Conservation (phyloP, 192 early-diverging fungal species). For the Coemansia umbellata region DNA sequence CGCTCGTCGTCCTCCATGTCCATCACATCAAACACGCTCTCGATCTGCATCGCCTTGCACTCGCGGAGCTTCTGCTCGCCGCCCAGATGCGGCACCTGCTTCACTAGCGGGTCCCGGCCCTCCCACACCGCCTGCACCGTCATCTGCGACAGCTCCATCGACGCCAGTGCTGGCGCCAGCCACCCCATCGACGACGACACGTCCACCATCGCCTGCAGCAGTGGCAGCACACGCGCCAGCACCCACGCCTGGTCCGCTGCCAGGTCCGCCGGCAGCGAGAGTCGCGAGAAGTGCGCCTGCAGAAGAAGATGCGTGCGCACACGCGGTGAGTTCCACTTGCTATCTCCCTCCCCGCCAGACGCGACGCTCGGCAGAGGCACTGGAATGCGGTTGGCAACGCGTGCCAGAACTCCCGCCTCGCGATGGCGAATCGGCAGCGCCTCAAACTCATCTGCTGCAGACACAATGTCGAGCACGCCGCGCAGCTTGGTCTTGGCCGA, state of each 20-base stretch:
- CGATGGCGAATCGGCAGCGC: conserved; percentile 89
- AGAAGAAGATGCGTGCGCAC: conserved; percentile 90
- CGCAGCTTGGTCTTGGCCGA: conserved; percentile 81
- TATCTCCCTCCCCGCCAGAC: background rate
- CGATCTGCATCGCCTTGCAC: conserved; percentile 50
- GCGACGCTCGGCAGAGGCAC: conserved; percentile 37
- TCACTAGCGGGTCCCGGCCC: conserved; percentile 76
- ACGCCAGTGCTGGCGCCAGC: conserved; percentile 80
- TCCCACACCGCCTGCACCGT: conserved; percentile 96
- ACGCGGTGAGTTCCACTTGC: conserved; percentile 75
- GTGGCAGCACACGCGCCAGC: conserved; percentile 63
- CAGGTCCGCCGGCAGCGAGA: conserved; percentile 86
- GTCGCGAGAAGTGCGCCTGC: conserved; percentile 92
- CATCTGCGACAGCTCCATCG: conserved; percentile 99
- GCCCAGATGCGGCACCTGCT: conserved; percentile 88
- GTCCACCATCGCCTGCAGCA: conserved; percentile 92
- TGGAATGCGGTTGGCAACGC: conserved; percentile 79
- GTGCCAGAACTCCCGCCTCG: conserved; percentile 76
- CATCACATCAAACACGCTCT: conserved; percentile 88
- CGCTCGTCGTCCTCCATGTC: conserved; percentile 91
- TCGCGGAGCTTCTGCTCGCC: background rate
- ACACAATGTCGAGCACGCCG: conserved; percentile 90
- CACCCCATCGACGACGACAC: conserved; percentile 90
- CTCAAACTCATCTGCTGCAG: conserved; percentile 91
- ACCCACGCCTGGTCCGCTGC: conserved; percentile 83